These are phyloP conservation scores for Candida vaughaniae DNA, from an alignment of 805 yeast genomes.

Conservation along the genomic window DNA sequence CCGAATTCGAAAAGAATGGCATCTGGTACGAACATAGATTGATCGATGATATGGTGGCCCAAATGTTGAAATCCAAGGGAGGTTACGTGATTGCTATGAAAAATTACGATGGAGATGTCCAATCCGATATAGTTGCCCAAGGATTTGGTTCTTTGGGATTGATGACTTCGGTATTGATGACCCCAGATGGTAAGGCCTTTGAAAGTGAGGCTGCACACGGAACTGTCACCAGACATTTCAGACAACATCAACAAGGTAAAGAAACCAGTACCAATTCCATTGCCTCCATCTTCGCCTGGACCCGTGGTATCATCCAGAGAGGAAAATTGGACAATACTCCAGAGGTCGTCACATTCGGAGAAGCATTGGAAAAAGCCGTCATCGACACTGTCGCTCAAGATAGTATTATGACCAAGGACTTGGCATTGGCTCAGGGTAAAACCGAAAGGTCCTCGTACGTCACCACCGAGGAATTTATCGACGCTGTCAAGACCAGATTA, in stretches of 20 bases:
- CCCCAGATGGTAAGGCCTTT: conserved; percentile 96
- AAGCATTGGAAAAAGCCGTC: conserved; percentile 77
- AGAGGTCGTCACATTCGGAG: conserved; percentile 78
- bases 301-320: conserved; percentile 90
- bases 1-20: conserved; percentile 71
- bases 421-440: conserved; percentile 86
- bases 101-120: conserved; percentile 97
- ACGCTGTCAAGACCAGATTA: conserved; percentile 73
- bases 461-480: conserved; percentile 88
- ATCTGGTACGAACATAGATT: conserved; percentile 96
- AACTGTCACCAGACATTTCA: conserved; percentile 94
- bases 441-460: conserved; percentile 81
- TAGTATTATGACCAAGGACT: conserved; percentile 93
- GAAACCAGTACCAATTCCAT: conserved; percentile 97
- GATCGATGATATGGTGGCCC: conserved; percentile 98
- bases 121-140: conserved; percentile 95
- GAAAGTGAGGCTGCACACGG: conserved; percentile 99
- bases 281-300: conserved; percentile 97
- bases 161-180: conserved; percentile 94
- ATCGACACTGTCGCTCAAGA: conserved; percentile 81
- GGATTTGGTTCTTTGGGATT: conserved; percentile 96
- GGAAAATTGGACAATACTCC: conserved; percentile 87
- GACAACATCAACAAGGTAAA: conserved; percentile 94
- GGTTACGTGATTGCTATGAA: conserved; percentile 95
- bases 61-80: conserved; percentile 94